Evolutionary conservation across 225 moss, liverwort and hornwort genomes (phyloP), one percentile per base, ranked within the genome.

Genomic region (Straminergon stramineum): DNA sequence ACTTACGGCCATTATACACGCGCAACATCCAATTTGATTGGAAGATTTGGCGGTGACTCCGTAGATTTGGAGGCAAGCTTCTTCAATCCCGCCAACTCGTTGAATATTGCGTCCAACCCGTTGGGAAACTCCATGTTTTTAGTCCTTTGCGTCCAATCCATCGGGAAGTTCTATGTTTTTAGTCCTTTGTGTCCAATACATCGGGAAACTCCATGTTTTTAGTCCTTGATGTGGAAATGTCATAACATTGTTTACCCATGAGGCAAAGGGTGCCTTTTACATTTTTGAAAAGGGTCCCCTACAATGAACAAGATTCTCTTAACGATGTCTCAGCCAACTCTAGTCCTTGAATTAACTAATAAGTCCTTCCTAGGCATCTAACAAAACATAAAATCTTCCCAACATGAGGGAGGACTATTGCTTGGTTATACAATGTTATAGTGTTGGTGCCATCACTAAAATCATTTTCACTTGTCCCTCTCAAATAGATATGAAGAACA

Each of bases 251-350:
- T 23, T 22, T 15, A 35, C 5, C 21, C 22, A 53, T 5, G 14
- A 35, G 3, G 14, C 1, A 22, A 77, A 1, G 7, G 8, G 5
- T 0, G 0, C 5, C 13, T 77, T 22, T 20, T 32, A 12, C 32
- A 31, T 75, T 32, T 5, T 51, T 32, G 20, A 17, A 75, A 75
- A 75, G 2, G 2, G 7, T 3, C 5, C 4, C 2, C 5, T 53
- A 22, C 2, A 3, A 1, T 34, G 8, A 77, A 53, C 9, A 34
- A 77, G 53, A 53, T 34, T 8, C 5, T 52, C 34, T 13, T 34
- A 3, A 18, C 1, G 7, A 32, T 34, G 5, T 5, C 34, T 34
- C 0, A 4, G 0, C 1, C 5, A 73, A 21, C 1, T 34, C 14
- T 1, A 76, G 3, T 34, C 8, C 1, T 52, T 76, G 20, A 52